A percentile compares a stretch with the other conserved stretches of the same genome.
Evolutionary conservation across 2,329 filamentous ascomycete species (phyloP).

Genomic region (Rhytidhysteron rufulum): DNA sequence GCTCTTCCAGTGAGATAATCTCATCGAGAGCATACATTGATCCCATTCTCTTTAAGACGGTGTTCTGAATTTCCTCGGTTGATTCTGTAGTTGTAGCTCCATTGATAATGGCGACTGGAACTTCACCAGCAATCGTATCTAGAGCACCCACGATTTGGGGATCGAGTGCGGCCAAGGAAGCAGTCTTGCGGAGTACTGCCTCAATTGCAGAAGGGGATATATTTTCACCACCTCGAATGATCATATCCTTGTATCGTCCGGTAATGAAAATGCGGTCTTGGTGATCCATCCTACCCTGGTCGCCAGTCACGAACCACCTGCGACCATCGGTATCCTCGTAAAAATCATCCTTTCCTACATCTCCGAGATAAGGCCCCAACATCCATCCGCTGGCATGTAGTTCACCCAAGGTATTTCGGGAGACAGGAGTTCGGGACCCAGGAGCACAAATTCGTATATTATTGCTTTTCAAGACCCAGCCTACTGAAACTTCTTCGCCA

Average conservation of each 20-base stretch:
- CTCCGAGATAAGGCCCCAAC: slow-evolving; percentile 35
- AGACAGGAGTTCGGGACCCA: slow-evolving; percentile 23
- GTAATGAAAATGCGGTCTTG: slow-evolving; percentile 38
- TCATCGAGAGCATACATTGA: slow-evolving; percentile 38
- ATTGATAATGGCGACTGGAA: slow-evolving; percentile 45
- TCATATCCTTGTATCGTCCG: slow-evolving; percentile 45
- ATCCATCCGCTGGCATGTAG: slow-evolving; percentile 39
- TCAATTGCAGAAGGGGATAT: slow-evolving; percentile 32
- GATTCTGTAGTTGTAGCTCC: slow-evolving; percentile 26
- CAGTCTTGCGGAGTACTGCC: slow-evolving; percentile 31
- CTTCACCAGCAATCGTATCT: slow-evolving; percentile 46
- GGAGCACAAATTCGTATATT: slow-evolving; percentile 35
- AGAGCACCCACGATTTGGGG: slow-evolving; percentile 42
- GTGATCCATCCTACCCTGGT: slow-evolving; percentile 39
- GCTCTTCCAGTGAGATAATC: slow-evolving; percentile 42
- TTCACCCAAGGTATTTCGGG: slow-evolving; percentile 35
- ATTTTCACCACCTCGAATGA: slow-evolving; percentile 46
- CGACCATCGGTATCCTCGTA: slow-evolving; percentile 31
- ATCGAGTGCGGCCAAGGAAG: too few relatives aligned
- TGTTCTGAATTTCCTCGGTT: slow-evolving; percentile 32
- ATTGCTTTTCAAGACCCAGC: slow-evolving; percentile 25
- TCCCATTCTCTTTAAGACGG: slow-evolving; percentile 26
- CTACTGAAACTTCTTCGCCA: slow-evolving; percentile 37
- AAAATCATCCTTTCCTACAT: slow-evolving; percentile 24
- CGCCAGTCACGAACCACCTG: slow-evolving; percentile 41